phyloP scores from a whole-genome alignment of 2,329 filamentous ascomycete species.

The Ophiostoma himal-ulmi region DNA sequence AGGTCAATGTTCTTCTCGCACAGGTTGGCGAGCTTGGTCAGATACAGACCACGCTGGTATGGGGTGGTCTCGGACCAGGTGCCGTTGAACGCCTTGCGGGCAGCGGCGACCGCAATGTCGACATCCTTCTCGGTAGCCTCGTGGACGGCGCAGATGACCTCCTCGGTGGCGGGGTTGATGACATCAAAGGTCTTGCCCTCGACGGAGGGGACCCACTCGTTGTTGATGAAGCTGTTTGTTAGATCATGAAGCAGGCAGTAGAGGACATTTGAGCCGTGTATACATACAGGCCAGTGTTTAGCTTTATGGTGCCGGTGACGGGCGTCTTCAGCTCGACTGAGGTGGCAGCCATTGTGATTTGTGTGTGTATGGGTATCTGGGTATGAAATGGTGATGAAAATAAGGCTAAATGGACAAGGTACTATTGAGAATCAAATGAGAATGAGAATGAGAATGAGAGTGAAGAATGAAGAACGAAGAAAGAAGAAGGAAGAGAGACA shows the following conservation, averaged over 20 bases:
- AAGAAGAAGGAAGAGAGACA: too few species aligned
- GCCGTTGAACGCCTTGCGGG: conserved; percentile 78
- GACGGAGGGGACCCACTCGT: conserved; percentile 76
- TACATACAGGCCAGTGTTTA: conserved; percentile 57
- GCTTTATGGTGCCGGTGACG: conserved; percentile 52
- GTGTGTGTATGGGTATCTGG: conserved; percentile 7
- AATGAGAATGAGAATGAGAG: background rate
- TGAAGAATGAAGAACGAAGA: background rate
- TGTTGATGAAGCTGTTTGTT: conserved; percentile 72
- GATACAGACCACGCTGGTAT: conserved; percentile 60
- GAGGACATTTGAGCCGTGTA: background rate
- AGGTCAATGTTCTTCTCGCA: conserved; percentile 71
- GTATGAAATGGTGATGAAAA: background rate
- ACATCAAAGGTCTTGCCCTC: conserved; percentile 90
- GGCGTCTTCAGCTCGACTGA: conserved; percentile 61
- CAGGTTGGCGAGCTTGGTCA: conserved; percentile 74
- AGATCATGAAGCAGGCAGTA: conserved; percentile 3
- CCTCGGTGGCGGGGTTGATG: conserved; percentile 80
- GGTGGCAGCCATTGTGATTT: conserved; percentile 33
- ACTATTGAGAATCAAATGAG: background rate
- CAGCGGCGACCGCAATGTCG: conserved; percentile 73
- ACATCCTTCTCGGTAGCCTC: conserved; percentile 86
- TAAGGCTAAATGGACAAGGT: background rate
- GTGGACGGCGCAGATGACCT: conserved; percentile 73
- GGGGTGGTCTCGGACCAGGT: conserved; percentile 64